Evolutionary conservation across 2,329 filamentous ascomycete species (phyloP), one percentile per base, ranked within the genome.

Genomic region (Diaporthe destruens): DNA sequence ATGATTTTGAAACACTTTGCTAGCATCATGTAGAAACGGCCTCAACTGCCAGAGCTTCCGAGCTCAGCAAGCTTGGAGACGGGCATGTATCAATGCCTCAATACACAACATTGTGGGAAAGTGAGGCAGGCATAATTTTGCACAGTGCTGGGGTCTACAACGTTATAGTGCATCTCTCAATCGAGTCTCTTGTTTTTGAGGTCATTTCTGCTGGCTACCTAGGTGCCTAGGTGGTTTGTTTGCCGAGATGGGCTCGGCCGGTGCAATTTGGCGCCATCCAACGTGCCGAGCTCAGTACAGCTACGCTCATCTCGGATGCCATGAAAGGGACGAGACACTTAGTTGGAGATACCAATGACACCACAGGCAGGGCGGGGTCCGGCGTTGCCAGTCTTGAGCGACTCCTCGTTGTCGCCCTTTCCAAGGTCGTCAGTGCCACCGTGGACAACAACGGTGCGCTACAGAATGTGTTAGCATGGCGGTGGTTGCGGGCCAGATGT

Each of bases 371-470:
- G 96, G 82, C 96, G 94, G 79, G 87, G 84, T 80, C 96, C 96
- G 82, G 96, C 96, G 84, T 98, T 99, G 78, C 96, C 96, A 77
- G 96, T 99, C 92, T 97, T 98, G 89, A 97, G 94, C 81, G 94
- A 98, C 88, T 98, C 95, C 86, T 96, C 94, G 87, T 94, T 92
- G 79, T 87, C 94, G 80, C 95, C 95, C 89, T 93, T 94, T 85
- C 96, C 96, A 77, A 99, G 94, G 82, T 99, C 96, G 82, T 99
- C 96, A 78, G 96, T 98, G 83, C 96, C 96, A 79, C 88, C 92
- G 88, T 99, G 96, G 80, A 97, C 91, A 80, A 99, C 96, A 75
- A 99, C 90, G 77, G 96, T 98, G 82, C 96, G 95, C 94, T 96
- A 78, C 59, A 67, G 11, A 39, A 3, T 11, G 20, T 12, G 36